phyloP scores from a whole-genome alignment of 305 asterid genomes.

The Fraxinus latifolia region DNA sequence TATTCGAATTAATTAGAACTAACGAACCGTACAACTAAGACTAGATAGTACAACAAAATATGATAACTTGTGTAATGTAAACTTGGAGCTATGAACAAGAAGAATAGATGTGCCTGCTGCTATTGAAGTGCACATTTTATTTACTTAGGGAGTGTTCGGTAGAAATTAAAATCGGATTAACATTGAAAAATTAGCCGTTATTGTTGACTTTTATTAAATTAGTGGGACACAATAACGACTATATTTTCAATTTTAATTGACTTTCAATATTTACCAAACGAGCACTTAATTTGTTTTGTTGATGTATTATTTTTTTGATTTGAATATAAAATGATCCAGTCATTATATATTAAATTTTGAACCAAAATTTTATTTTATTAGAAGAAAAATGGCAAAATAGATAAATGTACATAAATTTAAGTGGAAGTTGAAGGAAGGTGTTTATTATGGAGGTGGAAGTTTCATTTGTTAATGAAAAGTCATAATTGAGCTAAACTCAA shows the following conservation, averaged over 20 bases:
- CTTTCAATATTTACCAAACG: too few relatives aligned
- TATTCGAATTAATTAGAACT: constrained; percentile 4
- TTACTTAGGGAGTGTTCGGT: neutral
- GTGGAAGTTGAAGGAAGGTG: neutral
- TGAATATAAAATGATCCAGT: constrained; percentile 16
- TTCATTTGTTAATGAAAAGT: neutral
- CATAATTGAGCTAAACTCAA: neutral
- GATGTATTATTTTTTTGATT: constrained; percentile 7
- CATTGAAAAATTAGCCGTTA: too few relatives aligned
- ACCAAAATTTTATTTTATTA: neutral
- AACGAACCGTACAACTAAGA: constrained; percentile 17
- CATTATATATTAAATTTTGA: neutral
- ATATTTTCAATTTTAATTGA: too few relatives aligned
- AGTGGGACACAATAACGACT: too few relatives aligned
- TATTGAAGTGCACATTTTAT: constrained; percentile 32
- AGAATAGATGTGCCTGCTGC: constrained; percentile 34
- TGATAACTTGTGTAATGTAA: constrained; percentile 15
- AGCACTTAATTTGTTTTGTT: neutral
- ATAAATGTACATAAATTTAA: neutral
- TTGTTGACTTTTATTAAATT: too few relatives aligned
- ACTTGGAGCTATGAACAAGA: constrained; percentile 26
- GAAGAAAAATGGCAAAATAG: neutral
- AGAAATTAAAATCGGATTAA: too few relatives aligned
- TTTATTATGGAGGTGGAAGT: neutral
- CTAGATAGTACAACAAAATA: constrained; percentile 7